A percentile compares a stretch with the other conserved stretches of the same genome.
Evolutionary conservation across 148 eudicot genomes (phyloP).

Genomic region (Persicaria tinctoria): DNA sequence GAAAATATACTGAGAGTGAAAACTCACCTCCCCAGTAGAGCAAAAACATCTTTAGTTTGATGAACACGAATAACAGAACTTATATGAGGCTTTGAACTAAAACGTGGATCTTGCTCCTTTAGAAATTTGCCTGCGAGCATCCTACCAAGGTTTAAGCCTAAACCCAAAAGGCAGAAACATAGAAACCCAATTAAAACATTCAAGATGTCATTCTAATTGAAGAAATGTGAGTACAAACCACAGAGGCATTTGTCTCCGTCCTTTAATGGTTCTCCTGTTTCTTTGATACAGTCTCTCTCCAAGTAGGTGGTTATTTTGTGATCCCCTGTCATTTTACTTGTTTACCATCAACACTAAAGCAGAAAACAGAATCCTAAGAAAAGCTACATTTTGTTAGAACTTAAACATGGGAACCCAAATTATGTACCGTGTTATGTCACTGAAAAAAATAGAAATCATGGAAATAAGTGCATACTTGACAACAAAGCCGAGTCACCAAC

Average conservation of each 20-base stretch:
- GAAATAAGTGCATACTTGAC: constrained; percentile 44
- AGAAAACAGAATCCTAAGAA: not conserved
- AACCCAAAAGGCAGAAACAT: not conserved
- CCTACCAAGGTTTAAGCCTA: constrained; percentile 85
- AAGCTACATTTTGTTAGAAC: not conserved
- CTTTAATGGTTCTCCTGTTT: constrained; percentile 61
- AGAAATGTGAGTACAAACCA: constrained; percentile 29
- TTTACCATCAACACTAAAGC: constrained; percentile 55
- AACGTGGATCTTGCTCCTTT: constrained; percentile 86
- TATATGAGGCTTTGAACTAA: constrained; percentile 78
- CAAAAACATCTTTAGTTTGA: constrained; percentile 55
- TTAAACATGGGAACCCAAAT: no score
- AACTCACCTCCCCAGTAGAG: constrained; percentile 76
- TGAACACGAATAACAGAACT: constrained; percentile 61
- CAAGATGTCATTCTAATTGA: constrained; percentile 5
- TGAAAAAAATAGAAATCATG: not conserved
- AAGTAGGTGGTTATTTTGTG: constrained; percentile 67
- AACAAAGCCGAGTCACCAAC: constrained; percentile 95
- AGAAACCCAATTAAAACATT: not conserved
- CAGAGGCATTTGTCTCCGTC: constrained; percentile 91
- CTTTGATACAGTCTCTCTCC: constrained; percentile 70
- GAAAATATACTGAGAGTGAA: not conserved
- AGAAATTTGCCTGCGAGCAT: constrained; percentile 93
- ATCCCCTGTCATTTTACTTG: constrained; percentile 83
- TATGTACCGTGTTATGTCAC: no score